Base-by-base conservation (phyloP, 306 rosid species). In the Dryas drummondii region DNA sequence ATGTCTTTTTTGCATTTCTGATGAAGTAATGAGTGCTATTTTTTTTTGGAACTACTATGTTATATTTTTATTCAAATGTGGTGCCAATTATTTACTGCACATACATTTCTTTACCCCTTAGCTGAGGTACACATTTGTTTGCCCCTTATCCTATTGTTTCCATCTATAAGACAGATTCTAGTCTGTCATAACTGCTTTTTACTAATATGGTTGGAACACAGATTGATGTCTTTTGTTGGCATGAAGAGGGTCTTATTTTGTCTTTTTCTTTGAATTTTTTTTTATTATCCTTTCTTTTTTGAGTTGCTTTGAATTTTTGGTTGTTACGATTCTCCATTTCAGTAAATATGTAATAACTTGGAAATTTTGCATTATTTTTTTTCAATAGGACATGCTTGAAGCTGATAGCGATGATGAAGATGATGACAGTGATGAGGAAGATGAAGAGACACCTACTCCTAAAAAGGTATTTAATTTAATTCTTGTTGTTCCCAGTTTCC, bases 381-480 rank as follows among this genome's bases (percentile, higher is more conserved):
- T 32, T 32, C 37, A 32, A 32, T 32, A 32, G 37, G 37, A 32
- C 37, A 32, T 32, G 37, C 37, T 32, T 32, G 37, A 32, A 32
- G 90, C 59, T 4, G 87, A 76, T 10, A 62, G 79, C 70, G 90
- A 72, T 51, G 80, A 76, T 1, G 87, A 81, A 1, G 87, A 76
- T 0, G 91, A 69, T 0, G 86, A 70, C 0, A 55, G 68, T 19
- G 91, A 86, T 0, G 88, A 82, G 22, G 86, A 84, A 7, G 91
- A 82, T 22, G 93, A 89, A 9, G 88, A 75, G 83, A 76, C 70
- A 86, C 93, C 60, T 8, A 59, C 76, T 6, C 87, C 89, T 2
- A 86, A 87, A 78, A 91, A 91, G 96, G 98, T 89, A 78, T 0
- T 15, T 9, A 27, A 17, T 17, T 42, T 46, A 6, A 4, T 7